phyloP scores from a whole-genome alignment of 495 filamentous ascomycete species.

The Thermothielavioides terrestris region DNA sequence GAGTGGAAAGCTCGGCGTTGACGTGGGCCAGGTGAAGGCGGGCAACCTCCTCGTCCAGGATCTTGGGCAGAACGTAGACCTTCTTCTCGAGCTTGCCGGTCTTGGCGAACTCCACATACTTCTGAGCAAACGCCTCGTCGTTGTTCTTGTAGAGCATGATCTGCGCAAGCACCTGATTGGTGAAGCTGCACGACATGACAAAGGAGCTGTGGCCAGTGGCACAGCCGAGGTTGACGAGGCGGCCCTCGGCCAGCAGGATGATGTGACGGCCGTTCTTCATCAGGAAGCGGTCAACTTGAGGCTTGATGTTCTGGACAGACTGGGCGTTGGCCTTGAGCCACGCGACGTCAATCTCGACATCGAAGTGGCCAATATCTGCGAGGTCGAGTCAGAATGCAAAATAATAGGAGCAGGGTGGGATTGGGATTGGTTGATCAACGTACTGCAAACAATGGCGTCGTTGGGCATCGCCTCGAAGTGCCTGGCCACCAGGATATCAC shows the following conservation, averaged over 20 bases:
- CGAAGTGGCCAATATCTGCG: slow-evolving; percentile 96
- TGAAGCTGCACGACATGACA: slow-evolving; percentile 99
- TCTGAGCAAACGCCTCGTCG: slow-evolving; percentile 77
- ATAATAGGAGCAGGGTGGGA: background rate
- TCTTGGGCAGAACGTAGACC: slow-evolving; percentile 97
- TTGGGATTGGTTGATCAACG: slow-evolving; percentile 26
- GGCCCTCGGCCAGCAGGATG: slow-evolving; percentile 95
- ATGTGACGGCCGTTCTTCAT: slow-evolving; percentile 93
- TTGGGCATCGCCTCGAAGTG: slow-evolving; percentile 98
- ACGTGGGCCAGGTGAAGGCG: slow-evolving; percentile 87
- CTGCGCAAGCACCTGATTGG: slow-evolving; percentile 99
- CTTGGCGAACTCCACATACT: slow-evolving; percentile 95
- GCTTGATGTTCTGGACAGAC: slow-evolving; percentile 97
- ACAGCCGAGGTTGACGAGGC: slow-evolving; percentile 98
- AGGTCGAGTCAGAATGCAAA: slow-evolving; percentile 8
- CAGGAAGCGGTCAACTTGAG: slow-evolving; percentile 95
- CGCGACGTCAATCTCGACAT: slow-evolving; percentile 99
- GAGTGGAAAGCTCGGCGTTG: slow-evolving; percentile 83
- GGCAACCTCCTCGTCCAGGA: slow-evolving; percentile 96
- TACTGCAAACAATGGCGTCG: slow-evolving; percentile 98
- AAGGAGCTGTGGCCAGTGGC: slow-evolving; percentile 99
- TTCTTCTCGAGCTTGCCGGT: slow-evolving; percentile 75
- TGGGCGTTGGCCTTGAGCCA: slow-evolving; percentile 94
- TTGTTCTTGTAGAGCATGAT: slow-evolving; percentile 95
- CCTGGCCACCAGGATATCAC: slow-evolving; percentile 83